phyloP scores from a whole-genome alignment of 1,284 basidiomycete species.

The Peniophora sp. region DNA sequence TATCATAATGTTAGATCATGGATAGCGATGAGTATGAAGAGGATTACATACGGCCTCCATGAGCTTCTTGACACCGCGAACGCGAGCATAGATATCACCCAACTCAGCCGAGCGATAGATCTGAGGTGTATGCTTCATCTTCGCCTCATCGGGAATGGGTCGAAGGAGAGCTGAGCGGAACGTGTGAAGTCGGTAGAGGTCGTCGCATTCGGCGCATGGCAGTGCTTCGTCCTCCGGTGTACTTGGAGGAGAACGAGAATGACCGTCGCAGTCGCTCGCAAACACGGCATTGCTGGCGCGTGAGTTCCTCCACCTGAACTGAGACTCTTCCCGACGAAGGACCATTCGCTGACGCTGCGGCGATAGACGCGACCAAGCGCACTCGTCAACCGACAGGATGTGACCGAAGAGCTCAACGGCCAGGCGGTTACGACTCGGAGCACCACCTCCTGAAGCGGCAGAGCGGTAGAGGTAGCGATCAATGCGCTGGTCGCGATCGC shows the following conservation, averaged over 20 bases:
- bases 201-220: neutral
- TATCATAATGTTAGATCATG: no score
- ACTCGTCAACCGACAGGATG: no score
- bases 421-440: neutral
- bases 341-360: neutral
- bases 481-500: neutral
- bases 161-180: conserved; percentile 1
- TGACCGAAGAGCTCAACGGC: neutral
- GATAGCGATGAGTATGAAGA: neutral
- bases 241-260: neutral
- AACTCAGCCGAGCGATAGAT: neutral
- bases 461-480: neutral
- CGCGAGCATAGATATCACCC: neutral
- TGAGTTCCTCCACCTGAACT: neutral
- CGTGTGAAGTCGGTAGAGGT: neutral
- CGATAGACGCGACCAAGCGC: neutral
- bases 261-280: neutral
- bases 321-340: neutral
- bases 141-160: neutral
- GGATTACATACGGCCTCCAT: neutral
- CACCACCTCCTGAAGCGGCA: neutral
- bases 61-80: neutral
- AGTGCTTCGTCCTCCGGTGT: neutral
- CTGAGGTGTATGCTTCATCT: neutral
- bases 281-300: neutral